Conservation (phyloP, 169 alveolate species). For the Blepharisma undulans region DNA sequence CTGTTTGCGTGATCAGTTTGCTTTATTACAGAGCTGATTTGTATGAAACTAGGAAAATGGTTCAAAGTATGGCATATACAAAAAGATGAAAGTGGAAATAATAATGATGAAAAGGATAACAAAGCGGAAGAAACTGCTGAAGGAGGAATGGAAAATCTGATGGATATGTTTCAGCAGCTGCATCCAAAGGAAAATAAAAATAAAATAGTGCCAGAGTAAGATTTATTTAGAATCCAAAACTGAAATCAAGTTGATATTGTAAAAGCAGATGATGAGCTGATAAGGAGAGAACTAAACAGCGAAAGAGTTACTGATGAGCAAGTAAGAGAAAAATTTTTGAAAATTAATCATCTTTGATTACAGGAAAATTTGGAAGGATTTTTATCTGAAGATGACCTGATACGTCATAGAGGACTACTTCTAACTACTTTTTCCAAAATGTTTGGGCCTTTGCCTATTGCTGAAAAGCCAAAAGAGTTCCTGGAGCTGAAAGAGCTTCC, state of each 20-base stretch:
- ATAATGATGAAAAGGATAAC: slow-evolving; percentile 37
- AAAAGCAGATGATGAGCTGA: slow-evolving; percentile 61
- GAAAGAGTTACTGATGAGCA: slow-evolving; percentile 60
- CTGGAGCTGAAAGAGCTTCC: neutral
- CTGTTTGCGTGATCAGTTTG: slow-evolving; percentile 42
- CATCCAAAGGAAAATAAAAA: slow-evolving; percentile 12
- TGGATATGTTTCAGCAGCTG: slow-evolving; percentile 32
- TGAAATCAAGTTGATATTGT: slow-evolving; percentile 57
- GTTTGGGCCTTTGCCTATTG: slow-evolving; percentile 48
- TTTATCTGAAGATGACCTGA: slow-evolving; percentile 65
- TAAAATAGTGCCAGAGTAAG: slow-evolving; percentile 1
- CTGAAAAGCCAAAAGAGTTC: slow-evolving; percentile 36
- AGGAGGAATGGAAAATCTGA: slow-evolving; percentile 30
- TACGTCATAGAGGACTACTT: slow-evolving; percentile 54
- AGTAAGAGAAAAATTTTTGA: slow-evolving; percentile 64
- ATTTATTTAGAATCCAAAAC: slow-evolving; percentile 37
- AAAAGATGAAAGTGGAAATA: slow-evolving; percentile 35
- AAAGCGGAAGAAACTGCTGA: slow-evolving; percentile 29
- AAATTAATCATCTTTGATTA: slow-evolving; percentile 66
- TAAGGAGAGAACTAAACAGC: slow-evolving; percentile 57
- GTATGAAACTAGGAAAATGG: slow-evolving; percentile 45
- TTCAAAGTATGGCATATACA: slow-evolving; percentile 63
- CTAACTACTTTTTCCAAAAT: slow-evolving; percentile 59
- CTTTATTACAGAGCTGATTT: slow-evolving; percentile 30
- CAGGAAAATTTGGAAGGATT: slow-evolving; percentile 60